Evolutionary conservation across 2,329 filamentous ascomycete genomes (phyloP), one percentile per base, ranked within the genome.

Genomic region (Teratosphaeriaceae sp.): DNA sequence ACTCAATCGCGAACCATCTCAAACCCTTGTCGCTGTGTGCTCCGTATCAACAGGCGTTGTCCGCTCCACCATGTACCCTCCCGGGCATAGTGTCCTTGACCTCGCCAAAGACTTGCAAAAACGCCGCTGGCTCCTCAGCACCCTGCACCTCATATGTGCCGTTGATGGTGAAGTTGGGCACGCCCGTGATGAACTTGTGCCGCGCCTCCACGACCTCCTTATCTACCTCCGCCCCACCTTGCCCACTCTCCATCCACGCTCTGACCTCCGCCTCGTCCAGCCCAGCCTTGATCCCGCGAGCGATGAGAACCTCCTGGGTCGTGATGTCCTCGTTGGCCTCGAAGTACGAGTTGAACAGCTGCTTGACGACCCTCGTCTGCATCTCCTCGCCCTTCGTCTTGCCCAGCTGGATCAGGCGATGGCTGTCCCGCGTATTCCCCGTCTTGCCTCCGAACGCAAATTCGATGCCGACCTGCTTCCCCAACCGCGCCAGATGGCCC

Each of bases 341-440:
- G 46, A 73, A 73, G 51, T 73, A 73, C 38, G 76, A 71, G 37
- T 67, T 68, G 71, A 87, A 86, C 26, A 87, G 61, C 52, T 77
- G 72, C 52, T 77, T 68, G 19, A 84, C 72, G 11, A 86, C 73
- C 38, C 67, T 65, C 26, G 74, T 80, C 67, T 86, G 77, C 38
- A 74, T 53, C 34, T 74, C 66, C 35, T 65, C 59, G 50, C 68
- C 65, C 51, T 75, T 80, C 58, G 59, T 68, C 57, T 72, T 79
- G 65, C 64, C 86, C 43, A 88, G 73, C 66, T 88, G 79, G 34
- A 89, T 74, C 47, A 90, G 59, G 3, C 88, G 77, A 64, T 94
- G 88, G 44, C 83, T 84, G 55, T 94, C 84, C 16, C 86, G 73
- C 15, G 87, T 90, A 56, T 82, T 85, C 37, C 88, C 88, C 5